phyloP scores from a whole-genome alignment of 2,329 filamentous ascomycete genomes.

The Colletotrichum sp. region DNA sequence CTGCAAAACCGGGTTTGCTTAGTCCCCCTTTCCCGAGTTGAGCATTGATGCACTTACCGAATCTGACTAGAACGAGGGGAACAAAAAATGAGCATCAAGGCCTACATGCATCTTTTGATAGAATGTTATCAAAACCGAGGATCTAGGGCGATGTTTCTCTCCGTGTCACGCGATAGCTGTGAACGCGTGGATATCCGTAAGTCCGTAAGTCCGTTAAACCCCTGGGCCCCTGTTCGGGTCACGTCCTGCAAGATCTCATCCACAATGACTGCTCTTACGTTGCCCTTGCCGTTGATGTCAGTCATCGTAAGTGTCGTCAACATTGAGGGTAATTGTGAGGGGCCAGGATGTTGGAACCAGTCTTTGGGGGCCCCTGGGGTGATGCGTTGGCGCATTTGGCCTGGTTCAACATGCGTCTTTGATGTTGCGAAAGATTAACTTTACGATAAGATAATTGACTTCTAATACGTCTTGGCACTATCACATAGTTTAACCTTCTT shows the following conservation, averaged over 20 bases:
- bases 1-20: background rate
- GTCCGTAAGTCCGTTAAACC: background rate
- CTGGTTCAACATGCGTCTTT: background rate
- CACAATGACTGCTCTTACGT: background rate
- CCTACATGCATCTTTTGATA: background rate
- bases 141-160: background rate
- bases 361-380: background rate
- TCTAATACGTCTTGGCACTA: background rate
- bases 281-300: background rate
- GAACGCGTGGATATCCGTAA: background rate
- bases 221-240: background rate
- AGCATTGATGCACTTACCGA: background rate
- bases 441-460: background rate
- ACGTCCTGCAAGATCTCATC: background rate
- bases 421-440: background rate
- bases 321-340: fast-evolving
- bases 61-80: background rate
- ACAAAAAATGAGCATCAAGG: background rate
- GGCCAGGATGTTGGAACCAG: background rate
- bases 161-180: background rate
- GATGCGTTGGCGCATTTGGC: background rate
- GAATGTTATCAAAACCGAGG: background rate
- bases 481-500: background rate
- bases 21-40: background rate
- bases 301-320: background rate